Evolutionary conservation across 805 yeast genomes (phyloP), one percentile per base, ranked within the genome.

Genomic region (Saturnispora hagleri): DNA sequence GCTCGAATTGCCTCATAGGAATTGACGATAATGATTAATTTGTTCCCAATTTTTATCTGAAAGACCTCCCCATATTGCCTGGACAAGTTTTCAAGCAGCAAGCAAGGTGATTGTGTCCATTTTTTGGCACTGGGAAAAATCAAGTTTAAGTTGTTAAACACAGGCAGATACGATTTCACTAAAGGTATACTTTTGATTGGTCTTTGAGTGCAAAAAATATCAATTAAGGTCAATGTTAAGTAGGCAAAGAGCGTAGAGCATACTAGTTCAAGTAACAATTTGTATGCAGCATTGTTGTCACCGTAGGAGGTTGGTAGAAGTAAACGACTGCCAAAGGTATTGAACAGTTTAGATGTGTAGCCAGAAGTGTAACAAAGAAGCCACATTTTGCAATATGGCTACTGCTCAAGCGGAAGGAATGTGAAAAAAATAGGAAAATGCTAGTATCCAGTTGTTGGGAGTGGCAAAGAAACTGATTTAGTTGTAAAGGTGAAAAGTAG

Each of bases 11-110:
- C 74, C 4, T 73, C 75, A 57, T 69, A 81, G 1, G 84, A 75
- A 60, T 86, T 84, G n/a, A 81, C 90, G 17, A 86, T 81, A 12
- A 86, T 73, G 1, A 82, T 76, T 13, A 75, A 67, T 40, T 66
- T 71, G 18, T 62, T 67, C 0, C 95, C 95, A 50, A 86, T 64
- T 46, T 84, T 65, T 43, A 84, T 71, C 58, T 86, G 91, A 60
- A 75, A 84, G 1, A 84, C 75, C 8, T 62, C 69, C 1, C 77
- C 73, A 55, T 74, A 72, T 13, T 54, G 52, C n/a, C 62, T 46
- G 0, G 74, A 50, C 80, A 87, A 77, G 15, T 64, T 54, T 48
- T 64, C 54, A 58, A 76, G 82, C 8, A 65, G 65, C 17, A 70
- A 48, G 10, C 86, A 75, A 0, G 88, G 86, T 46, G 68, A 58